These are phyloP conservation scores for Solanum chacoense DNA, from an alignment of 305 asterid species.

Conservation along the genomic window DNA sequence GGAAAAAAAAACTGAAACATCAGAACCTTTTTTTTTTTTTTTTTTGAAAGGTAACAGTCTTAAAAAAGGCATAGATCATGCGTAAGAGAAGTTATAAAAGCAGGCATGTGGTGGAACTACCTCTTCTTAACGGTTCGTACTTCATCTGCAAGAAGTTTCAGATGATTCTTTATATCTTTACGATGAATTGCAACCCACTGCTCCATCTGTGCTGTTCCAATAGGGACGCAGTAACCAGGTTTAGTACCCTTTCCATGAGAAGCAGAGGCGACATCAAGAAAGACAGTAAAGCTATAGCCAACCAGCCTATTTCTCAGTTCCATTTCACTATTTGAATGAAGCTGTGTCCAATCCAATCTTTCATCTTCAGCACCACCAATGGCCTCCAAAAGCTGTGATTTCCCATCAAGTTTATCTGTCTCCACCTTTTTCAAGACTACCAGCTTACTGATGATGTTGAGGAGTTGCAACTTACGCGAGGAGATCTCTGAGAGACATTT, in stretches of 20 bases:
- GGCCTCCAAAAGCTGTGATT: conserved; percentile 20
- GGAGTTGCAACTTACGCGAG: conserved; percentile 62
- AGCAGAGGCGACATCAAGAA: conserved; percentile 18
- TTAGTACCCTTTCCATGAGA: conserved; percentile 9
- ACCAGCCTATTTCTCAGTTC: conserved; percentile 76
- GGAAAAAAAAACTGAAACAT: not conserved
- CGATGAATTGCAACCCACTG: conserved; percentile 48
- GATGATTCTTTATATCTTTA: conserved; percentile 29
- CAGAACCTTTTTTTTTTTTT: no score
- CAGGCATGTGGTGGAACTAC: conserved; percentile 20
- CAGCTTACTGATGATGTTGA: conserved; percentile 55
- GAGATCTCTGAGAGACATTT: conserved; percentile 33
- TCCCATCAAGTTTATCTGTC: conserved; percentile 12
- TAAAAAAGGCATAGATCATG: not conserved
- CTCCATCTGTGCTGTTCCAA: conserved; percentile 65
- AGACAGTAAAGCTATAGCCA: conserved; percentile 33
- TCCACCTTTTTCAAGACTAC: conserved; percentile 36
- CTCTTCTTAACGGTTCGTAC: conserved; percentile 42
- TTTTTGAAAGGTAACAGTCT: no score
- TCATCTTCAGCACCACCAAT: conserved; percentile 21
- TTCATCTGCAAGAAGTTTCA: conserved; percentile 40
- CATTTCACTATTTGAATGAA: conserved; percentile 46
- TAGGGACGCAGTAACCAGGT: conserved; percentile 32
- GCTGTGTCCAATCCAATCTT: conserved; percentile 38
- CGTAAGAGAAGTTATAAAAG: not conserved